Evolutionary conservation across 2,329 filamentous ascomycete species (phyloP).

Genomic region (Tolypocladium ovalisporum): DNA sequence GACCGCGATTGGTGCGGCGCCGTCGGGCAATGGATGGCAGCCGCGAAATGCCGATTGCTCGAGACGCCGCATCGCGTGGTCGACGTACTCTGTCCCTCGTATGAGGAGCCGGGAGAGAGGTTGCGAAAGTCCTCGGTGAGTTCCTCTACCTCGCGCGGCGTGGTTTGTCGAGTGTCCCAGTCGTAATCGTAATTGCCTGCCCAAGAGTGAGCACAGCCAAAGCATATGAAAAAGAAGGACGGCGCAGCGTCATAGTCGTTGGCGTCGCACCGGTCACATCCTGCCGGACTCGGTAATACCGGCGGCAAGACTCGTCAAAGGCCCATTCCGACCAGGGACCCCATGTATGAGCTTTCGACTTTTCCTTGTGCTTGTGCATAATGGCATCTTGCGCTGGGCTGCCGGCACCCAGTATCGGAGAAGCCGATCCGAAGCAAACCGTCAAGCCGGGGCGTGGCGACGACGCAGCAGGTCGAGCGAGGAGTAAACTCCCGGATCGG

Average conservation of each 20-base stretch:
- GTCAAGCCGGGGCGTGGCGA: neutral
- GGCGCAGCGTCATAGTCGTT: neutral
- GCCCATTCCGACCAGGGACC: conserved; percentile 16
- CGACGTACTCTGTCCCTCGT: conserved; percentile 3
- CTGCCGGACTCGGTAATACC: conserved; percentile 14
- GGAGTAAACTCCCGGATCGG: neutral
- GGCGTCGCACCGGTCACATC: conserved; percentile 11
- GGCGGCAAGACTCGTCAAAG: conserved; percentile 8
- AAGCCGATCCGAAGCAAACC: neutral
- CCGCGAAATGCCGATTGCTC: neutral
- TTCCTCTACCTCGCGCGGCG: conserved; percentile 3
- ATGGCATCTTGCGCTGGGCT: conserved; percentile 13
- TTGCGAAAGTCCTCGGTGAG: conserved; percentile 3
- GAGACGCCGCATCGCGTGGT: neutral
- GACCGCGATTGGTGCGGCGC: neutral
- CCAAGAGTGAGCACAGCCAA: neutral
- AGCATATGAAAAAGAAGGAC: neutral
- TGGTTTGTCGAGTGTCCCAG: conserved; percentile 5
- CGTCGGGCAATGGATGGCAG: neutral
- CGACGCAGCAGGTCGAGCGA: neutral
- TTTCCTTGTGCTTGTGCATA: conserved; percentile 18
- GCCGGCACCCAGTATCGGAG: conserved; percentile 1
- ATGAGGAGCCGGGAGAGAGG: conserved; percentile 3
- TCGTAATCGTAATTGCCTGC: conserved; percentile 10
- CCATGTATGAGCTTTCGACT: conserved; percentile 14